A percentile compares a stretch with the other conserved stretches of the same genome.
These are phyloP conservation scores for Testicularia cyperi DNA, from an alignment of 1,284 basidiomycete genomes.

Conservation along the genomic window DNA sequence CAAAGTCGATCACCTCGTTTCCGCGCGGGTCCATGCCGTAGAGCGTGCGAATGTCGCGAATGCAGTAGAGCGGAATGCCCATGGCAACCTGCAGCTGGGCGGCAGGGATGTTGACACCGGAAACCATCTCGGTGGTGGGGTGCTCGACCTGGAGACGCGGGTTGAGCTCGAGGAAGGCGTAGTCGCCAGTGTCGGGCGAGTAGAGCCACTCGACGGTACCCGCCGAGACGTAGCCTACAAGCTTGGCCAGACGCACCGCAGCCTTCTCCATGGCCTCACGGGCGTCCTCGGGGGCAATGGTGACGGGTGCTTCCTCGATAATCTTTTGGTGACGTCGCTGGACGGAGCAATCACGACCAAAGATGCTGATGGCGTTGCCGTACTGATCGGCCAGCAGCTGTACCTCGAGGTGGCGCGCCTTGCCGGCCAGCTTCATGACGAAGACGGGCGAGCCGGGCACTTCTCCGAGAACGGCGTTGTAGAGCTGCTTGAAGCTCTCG, in stretches of 20 bases:
- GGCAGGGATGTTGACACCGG: conserved; percentile 95
- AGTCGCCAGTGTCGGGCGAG: conserved; percentile 86
- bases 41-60: conserved; percentile 91
- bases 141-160: conserved; percentile 96
- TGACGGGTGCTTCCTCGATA: conserved; percentile 98
- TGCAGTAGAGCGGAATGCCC: conserved; percentile 94
- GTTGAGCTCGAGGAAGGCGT: conserved; percentile 98
- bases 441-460: conserved; percentile 97
- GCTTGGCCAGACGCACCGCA: conserved; percentile 92
- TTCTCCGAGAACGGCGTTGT: conserved; percentile 87
- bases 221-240: conserved; percentile 98
- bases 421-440: conserved; percentile 98
- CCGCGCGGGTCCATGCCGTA: conserved; percentile 69
- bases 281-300: conserved; percentile 76
- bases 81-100: conserved; percentile 97
- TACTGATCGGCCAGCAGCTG: conserved; percentile 99
- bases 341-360: conserved; percentile 98
- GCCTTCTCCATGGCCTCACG: conserved; percentile 96
- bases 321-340: conserved; percentile 99
- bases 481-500: conserved; percentile 90
- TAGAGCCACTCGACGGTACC: conserved; percentile 99
- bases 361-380: conserved; percentile 97
- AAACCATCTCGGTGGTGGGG: conserved; percentile 99
- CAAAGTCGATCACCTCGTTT: conserved; percentile 74
- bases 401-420: conserved; percentile 95